phyloP scores from a whole-genome alignment of 2,329 filamentous ascomycete genomes.

The Exophiala oligosperma region DNA sequence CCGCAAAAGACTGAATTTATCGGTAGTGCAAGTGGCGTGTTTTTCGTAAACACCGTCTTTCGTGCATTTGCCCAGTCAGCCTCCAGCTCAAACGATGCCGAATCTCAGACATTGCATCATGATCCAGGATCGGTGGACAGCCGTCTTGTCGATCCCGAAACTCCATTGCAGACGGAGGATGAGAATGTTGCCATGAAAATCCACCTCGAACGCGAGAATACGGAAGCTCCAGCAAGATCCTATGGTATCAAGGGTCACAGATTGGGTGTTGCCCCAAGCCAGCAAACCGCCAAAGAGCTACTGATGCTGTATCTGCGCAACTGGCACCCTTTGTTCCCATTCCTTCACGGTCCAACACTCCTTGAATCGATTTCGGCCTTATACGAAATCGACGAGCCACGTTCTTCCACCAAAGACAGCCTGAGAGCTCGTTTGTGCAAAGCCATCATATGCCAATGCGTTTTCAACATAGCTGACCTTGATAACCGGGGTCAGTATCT shows the following conservation, averaged over 20 bases:
- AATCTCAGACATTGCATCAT: conserved; percentile 15
- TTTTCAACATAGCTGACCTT: conserved; percentile 53
- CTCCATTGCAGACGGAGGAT: background rate
- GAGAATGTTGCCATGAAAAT: conserved; percentile 3
- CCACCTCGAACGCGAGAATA: conserved; percentile 4
- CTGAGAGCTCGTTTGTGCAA: conserved; percentile 46
- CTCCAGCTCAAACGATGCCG: background rate
- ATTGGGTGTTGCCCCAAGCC: conserved; percentile 33
- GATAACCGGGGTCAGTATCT: conserved; percentile 38
- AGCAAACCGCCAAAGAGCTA: conserved; percentile 39
- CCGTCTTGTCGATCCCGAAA: conserved; percentile 14
- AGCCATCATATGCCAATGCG: conserved; percentile 55
- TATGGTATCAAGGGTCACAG: conserved; percentile 13
- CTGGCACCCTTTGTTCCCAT: conserved; percentile 60
- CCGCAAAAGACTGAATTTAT: conserved; percentile 50
- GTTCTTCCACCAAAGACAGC: conserved; percentile 29
- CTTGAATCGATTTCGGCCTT: conserved; percentile 48
- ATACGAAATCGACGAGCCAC: conserved; percentile 34
- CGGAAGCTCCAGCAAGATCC: background rate
- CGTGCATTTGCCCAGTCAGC: conserved; percentile 46
- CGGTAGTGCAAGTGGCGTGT: conserved; percentile 53
- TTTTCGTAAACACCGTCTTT: conserved; percentile 54
- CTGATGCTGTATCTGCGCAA: conserved; percentile 37
- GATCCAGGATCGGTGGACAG: conserved; percentile 7
- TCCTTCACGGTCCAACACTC: conserved; percentile 55